Conservation (phyloP, 2,329 filamentous ascomycete species). For the Corniculantispora saksenae region DNA sequence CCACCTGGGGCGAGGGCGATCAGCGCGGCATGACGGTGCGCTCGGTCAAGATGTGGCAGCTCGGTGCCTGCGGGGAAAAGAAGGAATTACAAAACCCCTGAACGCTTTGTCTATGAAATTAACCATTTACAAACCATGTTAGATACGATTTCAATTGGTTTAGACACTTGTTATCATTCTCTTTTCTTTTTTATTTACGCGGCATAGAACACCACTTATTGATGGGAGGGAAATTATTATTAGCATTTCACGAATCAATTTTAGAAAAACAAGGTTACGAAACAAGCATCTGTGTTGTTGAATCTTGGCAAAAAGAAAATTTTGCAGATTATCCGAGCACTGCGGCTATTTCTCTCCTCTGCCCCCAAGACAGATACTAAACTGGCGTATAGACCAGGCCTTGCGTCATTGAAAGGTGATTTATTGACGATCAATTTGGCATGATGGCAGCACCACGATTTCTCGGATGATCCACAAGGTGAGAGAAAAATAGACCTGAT, state of each 20-base stretch:
- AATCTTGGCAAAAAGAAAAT: not conserved
- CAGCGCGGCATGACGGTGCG: constrained; percentile 47
- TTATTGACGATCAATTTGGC: no score
- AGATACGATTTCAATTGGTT: not conserved
- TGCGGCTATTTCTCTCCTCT: no score
- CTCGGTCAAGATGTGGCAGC: constrained; percentile 50
- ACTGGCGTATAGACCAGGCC: no score
- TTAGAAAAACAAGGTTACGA: not conserved
- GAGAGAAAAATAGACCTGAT: not conserved
- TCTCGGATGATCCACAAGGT: not conserved
- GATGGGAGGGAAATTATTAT: not conserved
- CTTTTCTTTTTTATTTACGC: not conserved
- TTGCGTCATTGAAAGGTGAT: no score
- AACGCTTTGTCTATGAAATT: not conserved
- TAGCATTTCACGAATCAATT: not conserved
- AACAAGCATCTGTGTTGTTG: not conserved
- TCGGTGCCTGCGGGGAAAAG: constrained; percentile 26
- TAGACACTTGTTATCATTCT: not conserved
- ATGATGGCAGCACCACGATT: not conserved
- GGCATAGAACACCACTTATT: not conserved
- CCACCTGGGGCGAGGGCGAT: constrained; percentile 47
- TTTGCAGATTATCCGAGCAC: no score
- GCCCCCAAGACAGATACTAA: no score
- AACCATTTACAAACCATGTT: not conserved
- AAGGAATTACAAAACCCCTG: constrained; percentile 3